Percentiles rank a stretch among this genome's conserved stretches.
These are phyloP conservation scores for Rosa chinensis DNA, from an alignment of 306 rosid genomes.

Conservation along the genomic window DNA sequence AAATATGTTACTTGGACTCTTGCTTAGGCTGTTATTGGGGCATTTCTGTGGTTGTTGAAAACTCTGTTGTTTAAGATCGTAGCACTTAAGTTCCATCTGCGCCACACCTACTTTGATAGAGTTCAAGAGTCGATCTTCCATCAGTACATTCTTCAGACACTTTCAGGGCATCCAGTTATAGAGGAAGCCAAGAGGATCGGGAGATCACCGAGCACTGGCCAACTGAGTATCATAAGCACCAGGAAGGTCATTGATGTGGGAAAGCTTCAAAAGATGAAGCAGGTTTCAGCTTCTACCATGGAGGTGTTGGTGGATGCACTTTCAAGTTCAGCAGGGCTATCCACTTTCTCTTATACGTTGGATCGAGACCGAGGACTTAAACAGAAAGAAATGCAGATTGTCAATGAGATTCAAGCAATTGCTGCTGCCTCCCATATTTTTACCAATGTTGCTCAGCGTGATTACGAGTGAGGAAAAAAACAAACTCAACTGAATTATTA, in stretches of 20 bases:
- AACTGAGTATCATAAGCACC: no score
- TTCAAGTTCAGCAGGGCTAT: constrained; percentile 56
- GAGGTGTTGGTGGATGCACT: constrained; percentile 80
- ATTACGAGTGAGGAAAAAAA: constrained; percentile 53
- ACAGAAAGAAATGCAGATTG: constrained; percentile 59
- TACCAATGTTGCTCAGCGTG: constrained; percentile 60
- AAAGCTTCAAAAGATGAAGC: constrained; percentile 71
- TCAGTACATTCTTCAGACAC: constrained; percentile 72
- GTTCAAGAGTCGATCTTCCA: constrained; percentile 81
- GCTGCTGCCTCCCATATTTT: constrained; percentile 73
- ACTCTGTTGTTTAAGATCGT: constrained; percentile 56
- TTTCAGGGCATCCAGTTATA: constrained; percentile 50
- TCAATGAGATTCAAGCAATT: constrained; percentile 86
- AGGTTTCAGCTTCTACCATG: constrained; percentile 93
- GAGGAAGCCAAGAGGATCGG: constrained; percentile 39
- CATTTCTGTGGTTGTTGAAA: constrained; percentile 69
- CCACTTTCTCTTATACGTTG: constrained; percentile 60
- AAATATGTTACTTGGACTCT: constrained; percentile 65
- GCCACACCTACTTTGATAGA: constrained; percentile 72
- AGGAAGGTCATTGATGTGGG: constrained; percentile 64
- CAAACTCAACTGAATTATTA: no score
- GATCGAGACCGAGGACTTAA: constrained; percentile 35
- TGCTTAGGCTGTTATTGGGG: constrained; percentile 62
- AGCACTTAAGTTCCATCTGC: constrained; percentile 71
- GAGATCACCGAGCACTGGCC: no score